phyloP scores from a whole-genome alignment of 2,329 filamentous ascomycete genomes.

The Aspergillus tubingensis region DNA sequence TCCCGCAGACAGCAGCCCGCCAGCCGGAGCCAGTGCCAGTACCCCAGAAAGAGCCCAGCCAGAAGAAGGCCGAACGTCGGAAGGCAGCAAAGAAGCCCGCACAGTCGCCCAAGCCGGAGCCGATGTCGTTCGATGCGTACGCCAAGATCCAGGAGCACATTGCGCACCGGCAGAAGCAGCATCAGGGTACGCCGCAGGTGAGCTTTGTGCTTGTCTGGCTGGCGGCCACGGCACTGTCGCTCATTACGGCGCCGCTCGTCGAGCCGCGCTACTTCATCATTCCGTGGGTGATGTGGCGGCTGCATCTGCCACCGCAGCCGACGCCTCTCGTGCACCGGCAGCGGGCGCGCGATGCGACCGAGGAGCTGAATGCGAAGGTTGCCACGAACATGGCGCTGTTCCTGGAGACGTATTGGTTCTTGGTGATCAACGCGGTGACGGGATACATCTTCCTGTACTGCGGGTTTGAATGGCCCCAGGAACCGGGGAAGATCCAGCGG shows the following conservation, averaged over 20 bases:
- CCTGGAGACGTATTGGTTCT: conserved; percentile 60
- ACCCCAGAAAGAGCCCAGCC: conserved; percentile 1
- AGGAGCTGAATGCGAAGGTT: conserved; percentile 29
- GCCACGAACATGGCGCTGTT: conserved; percentile 34
- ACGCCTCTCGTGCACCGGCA: conserved; percentile 32
- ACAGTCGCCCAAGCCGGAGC: conserved; percentile 17
- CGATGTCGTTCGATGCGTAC: conserved; percentile 30
- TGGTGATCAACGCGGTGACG: conserved; percentile 46
- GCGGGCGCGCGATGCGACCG: conserved; percentile 23
- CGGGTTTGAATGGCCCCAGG: conserved; percentile 29
- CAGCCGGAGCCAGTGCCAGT: neutral
- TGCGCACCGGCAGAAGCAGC: conserved; percentile 31
- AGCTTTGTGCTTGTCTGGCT: conserved; percentile 65
- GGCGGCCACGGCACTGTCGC: conserved; percentile 70
- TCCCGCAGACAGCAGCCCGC: neutral
- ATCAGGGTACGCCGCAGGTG: conserved; percentile 37
- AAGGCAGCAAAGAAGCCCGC: conserved; percentile 20
- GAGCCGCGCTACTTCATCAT: conserved; percentile 96
- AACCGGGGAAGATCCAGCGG: conserved; percentile 58
- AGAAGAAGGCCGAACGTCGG: conserved; percentile 24
- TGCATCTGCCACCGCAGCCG: conserved; percentile 65
- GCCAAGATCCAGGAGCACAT: conserved; percentile 34
- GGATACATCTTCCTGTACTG: conserved; percentile 27
- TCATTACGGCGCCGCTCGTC: conserved; percentile 86
- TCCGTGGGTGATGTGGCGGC: conserved; percentile 89